Evolutionary conservation across 495 filamentous ascomycete genomes (phyloP), one percentile per base, ranked within the genome.

Genomic region (Aspergillus sclerotiicarbonarius): DNA sequence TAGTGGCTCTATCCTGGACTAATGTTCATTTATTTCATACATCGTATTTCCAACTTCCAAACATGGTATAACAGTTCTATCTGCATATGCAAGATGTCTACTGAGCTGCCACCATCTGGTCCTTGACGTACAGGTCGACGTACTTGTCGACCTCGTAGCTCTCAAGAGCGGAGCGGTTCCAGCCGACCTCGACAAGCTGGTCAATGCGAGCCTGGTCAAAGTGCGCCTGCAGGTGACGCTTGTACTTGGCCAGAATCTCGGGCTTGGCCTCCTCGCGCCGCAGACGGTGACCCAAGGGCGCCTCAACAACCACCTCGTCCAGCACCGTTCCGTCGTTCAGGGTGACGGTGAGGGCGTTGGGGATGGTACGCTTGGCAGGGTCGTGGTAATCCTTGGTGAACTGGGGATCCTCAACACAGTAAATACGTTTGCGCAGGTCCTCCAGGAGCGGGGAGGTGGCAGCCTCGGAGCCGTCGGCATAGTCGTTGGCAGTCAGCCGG

Each of bases 181-280:
- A 82, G 59, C 88, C 89, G 53, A 96, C 72, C 62, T 88, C 78
- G 35, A 96, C 77, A 58, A 98, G 81, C 76, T 91, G 80, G 72
- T 89, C 80, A 20, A 96, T 89, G 66, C 86, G 87, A 32, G 80
- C 79, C 72, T 88, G 76, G 54, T 83, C 77, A 67, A 88, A 96
- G 77, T 96, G 92, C 15, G 89, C 88, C 65, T 83, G 82, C 20
- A 97, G 74, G 76, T 98, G 95, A 65, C 90, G 84, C 85, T 91
- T 87, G 76, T 94, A 98, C 81, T 98, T 98, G 63, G 84, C 85
- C 58, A 97, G 71, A 57, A 98, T 95, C 70, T 96, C 87, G 43
- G 94, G 94, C 81, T 98, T 98, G 61, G 95, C 94, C 81, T 98
- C 94, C 68, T 94, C 90, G 66, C 94, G 86, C 58, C 94, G 84